These are phyloP conservation scores for Xylaria telfairii DNA, from an alignment of 495 filamentous ascomycete genomes.

Conservation along the genomic window DNA sequence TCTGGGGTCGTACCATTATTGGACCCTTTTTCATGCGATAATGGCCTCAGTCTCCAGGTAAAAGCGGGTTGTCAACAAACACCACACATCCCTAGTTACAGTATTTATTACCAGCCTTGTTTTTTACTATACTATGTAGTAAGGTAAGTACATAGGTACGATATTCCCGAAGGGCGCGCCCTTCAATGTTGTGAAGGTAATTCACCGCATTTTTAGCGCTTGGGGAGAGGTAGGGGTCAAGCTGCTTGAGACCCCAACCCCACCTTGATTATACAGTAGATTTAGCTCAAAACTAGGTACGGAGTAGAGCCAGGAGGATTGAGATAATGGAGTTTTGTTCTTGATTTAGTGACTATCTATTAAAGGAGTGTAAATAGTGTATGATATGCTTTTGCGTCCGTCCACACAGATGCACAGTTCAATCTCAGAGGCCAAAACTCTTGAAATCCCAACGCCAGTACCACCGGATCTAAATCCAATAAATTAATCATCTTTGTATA, in stretches of 20 bases:
- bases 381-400: background rate
- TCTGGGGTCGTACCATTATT: too few species aligned
- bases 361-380: background rate
- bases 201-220: background rate
- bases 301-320: too few species aligned
- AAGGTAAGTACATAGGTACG: too few species aligned
- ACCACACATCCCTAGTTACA: too few species aligned
- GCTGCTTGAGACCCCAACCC: background rate
- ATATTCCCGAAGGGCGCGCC: too few species aligned
- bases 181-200: too few species aligned
- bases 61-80: too few species aligned
- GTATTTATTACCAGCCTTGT: too few species aligned
- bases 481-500: background rate
- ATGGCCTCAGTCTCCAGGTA: too few species aligned
- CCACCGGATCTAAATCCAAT: conserved; percentile 2
- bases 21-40: too few species aligned
- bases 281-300: background rate
- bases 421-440: background rate
- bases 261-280: background rate
- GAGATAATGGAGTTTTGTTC: background rate
- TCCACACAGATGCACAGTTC: background rate
- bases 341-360: conserved; percentile 6
- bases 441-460: conserved; percentile 15
- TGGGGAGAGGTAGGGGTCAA: background rate
- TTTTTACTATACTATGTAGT: too few species aligned